These are phyloP conservation scores for Phytophthora agathidicida DNA, from an alignment of 352 stramenopile species.

Conservation along the genomic window DNA sequence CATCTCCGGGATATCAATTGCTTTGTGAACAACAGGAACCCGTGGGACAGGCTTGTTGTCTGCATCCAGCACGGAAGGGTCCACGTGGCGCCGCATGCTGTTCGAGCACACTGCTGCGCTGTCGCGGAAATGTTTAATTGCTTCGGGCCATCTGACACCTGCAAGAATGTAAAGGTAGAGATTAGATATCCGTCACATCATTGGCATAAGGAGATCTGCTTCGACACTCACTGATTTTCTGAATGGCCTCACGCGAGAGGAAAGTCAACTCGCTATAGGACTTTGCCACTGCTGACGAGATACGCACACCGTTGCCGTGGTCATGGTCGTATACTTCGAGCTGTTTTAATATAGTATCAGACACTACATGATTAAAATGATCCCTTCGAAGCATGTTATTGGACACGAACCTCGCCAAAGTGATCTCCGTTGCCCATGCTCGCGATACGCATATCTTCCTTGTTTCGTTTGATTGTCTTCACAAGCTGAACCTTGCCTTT, in stretches of 20 bases:
- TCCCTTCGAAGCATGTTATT: too few species aligned
- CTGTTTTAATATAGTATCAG: slow-evolving; percentile 25
- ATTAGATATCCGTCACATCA: not conserved
- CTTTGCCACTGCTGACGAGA: slow-evolving; percentile 80
- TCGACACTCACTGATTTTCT: slow-evolving; percentile 68
- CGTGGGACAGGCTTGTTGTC: slow-evolving; percentile 1
- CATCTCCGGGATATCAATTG: slow-evolving; percentile 25
- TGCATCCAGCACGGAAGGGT: slow-evolving; percentile 20
- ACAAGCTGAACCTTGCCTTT: slow-evolving; percentile 78
- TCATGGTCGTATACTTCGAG: slow-evolving; percentile 85
- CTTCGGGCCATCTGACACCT: slow-evolving; percentile 77
- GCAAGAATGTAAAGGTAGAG: not conserved
- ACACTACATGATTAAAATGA: too few species aligned
- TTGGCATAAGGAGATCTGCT: too few species aligned
- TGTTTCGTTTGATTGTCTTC: slow-evolving; percentile 49
- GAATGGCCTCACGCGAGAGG: slow-evolving; percentile 73
- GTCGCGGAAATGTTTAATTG: slow-evolving; percentile 68
- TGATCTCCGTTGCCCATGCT: slow-evolving; percentile 63
- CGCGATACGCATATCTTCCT: slow-evolving; percentile 54
- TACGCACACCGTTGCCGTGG: slow-evolving; percentile 83
- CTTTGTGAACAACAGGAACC: slow-evolving; percentile 11
- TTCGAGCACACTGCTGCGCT: slow-evolving; percentile 50
- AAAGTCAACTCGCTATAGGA: slow-evolving; percentile 85
- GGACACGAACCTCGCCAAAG: slow-evolving; percentile 75
- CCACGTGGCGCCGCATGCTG: slow-evolving; percentile 44